Evolutionary conservation across 345 rosid genomes (phyloP), one percentile per base, ranked within the genome.

Genomic region (Gynandropsis gynandra): DNA sequence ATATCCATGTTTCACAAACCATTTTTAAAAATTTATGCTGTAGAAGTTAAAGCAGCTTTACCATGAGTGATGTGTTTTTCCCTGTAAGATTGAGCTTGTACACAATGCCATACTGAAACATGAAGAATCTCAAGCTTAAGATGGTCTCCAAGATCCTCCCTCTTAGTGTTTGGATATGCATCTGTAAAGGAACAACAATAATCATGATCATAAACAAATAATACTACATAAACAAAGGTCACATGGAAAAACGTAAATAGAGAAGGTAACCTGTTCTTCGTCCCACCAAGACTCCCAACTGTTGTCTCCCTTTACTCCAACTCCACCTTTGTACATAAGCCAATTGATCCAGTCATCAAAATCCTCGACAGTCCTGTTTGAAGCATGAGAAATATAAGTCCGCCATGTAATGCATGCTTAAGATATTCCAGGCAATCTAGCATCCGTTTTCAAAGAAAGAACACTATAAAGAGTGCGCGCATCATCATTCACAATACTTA

Each of bases 231-330:
- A 21, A 48, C n/a, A 33, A 42, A 1, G 8, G 34, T 24, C 51
- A 33, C 17, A 38, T 20, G 47, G 20, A 39, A 52, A 45, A 48
- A 43, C 32, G 44, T 0, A 39, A 56, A 52, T 21, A 24, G 17
- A 44, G 21, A 54, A 47, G 18, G 52, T 10, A 59, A 85, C 98
- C 97, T 87, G 98, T 47, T 92, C 97, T 69, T 92, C 98, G 21
- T 85, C 85, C 97, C 98, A 92, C 98, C 98, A 92, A 36, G 95
- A 77, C 70, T 92, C 98, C 98, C 98, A 92, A 76, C 97, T 92
- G 54, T 74, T 72, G 52, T 92, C 98, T 54, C 98, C 97, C 74
- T 87, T 92, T 63, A 92, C 89, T 43, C 98, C 98, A 3, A 92
- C 95, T 52, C 98, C 98, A 62, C 98, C 98, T 85, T 80, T 92